phyloP scores from a whole-genome alignment of 2,329 filamentous ascomycete genomes.

The Diaporthe ilicicola region DNA sequence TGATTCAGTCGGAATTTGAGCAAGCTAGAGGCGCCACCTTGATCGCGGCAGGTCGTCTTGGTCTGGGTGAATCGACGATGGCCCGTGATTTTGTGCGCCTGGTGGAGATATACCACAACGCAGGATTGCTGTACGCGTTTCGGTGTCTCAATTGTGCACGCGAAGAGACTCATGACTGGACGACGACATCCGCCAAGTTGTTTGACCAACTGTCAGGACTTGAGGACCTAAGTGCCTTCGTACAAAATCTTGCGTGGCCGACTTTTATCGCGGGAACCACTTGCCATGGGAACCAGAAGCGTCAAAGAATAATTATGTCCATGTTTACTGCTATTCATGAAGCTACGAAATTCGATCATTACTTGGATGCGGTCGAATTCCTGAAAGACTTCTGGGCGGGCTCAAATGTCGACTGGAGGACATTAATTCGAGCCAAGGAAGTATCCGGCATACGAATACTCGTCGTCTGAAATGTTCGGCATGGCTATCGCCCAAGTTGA shows the following conservation, averaged over 20 bases:
- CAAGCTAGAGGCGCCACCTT: conserved; percentile 4
- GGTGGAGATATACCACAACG: neutral
- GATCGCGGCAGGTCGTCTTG: neutral
- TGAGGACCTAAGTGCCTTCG: neutral
- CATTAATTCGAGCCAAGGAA: neutral
- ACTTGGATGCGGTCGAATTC: neutral
- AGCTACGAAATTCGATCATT: neutral
- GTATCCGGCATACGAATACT: neutral
- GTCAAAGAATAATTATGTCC: neutral
- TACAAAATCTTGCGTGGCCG: conserved; percentile 5
- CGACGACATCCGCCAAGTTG: neutral
- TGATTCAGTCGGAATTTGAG: neutral
- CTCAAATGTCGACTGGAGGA: neutral
- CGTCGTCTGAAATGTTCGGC: neutral
- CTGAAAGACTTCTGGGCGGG: neutral
- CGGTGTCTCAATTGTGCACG: neutral
- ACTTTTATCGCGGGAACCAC: neutral
- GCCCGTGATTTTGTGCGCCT: neutral
- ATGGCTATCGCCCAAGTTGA: fast-evolving
- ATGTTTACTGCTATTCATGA: neutral
- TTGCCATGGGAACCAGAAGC: neutral
- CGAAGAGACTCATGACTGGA: neutral
- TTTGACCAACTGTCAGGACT: neutral
- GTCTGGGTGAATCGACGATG: neutral
- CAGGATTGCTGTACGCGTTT: neutral